Evolutionary conservation across 1,284 basidiomycete species (phyloP), one percentile per base, ranked within the genome.

Genomic region (Filobasidium uniguttulatum): DNA sequence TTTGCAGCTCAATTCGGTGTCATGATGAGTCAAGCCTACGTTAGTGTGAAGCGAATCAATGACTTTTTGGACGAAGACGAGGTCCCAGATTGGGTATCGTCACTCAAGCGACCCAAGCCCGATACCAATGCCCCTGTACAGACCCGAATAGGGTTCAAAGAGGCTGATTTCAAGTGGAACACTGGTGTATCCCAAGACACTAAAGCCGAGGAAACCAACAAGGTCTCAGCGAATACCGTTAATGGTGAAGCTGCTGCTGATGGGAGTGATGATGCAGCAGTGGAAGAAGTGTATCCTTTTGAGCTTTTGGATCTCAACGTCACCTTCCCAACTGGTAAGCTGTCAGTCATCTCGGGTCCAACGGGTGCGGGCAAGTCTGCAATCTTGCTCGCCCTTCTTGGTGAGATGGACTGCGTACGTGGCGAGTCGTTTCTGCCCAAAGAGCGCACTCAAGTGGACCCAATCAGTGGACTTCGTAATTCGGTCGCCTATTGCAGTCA

Each of bases 401-500:
- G 67, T 43, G 84, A 87, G 63, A 80, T 85, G 79, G 74, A 79
- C 48, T 77, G 79, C 48, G 62, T 76, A 1, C 68, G 73, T 5
- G 84, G 85, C 0, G 61, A 65, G 5, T 78, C 82, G 8, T 66
- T 72, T 25, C 66, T 86, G 7, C 75, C 80, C 51, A 89, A 87
- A 62, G 41, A 53, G 22, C 5, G 36, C 17, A 72, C 72, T 12
- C 71, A 70, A 34, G 70, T 83, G 3, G 78, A 85, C 64, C 35
- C 53, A 2, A 72, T 75, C 20, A 69, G 78, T 22, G 80, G 82
- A 0, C 66, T 83, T 30, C 76, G 77, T 59, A 81, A 87, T 58
- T 72, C 80, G 8, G 79, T 90, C 28, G 85, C 88, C 1, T 93
- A 90, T 60, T 83, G 74, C 37, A 79, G 85, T 1, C 90, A 94